Percentiles rank a stretch among this genome's conserved stretches.
Evolutionary conservation across 176 grass and related monocot species (phyloP).

Genomic region (Tuctoria greenei): DNA sequence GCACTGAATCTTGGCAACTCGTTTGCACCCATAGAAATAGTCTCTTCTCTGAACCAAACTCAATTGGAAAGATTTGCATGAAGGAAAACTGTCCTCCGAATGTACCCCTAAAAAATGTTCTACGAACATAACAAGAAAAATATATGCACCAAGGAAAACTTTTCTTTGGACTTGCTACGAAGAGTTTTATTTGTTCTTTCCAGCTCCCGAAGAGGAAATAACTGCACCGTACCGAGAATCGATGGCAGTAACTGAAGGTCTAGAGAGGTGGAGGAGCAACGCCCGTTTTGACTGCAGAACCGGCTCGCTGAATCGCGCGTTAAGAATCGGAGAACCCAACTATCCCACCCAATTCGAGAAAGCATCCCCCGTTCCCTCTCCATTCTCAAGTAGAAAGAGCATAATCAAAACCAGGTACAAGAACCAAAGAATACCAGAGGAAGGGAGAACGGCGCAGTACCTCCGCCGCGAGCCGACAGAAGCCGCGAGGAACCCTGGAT

Average conservation of each 20-base stretch:
- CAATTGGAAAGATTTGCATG: background rate
- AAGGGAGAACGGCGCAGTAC: conserved; percentile 17
- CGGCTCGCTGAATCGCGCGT: background rate
- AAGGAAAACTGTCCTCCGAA: background rate
- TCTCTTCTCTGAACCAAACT: background rate
- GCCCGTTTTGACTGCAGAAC: background rate
- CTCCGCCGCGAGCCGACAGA: background rate
- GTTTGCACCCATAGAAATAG: background rate
- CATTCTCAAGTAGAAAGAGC: background rate
- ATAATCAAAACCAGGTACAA: background rate
- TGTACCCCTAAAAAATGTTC: background rate
- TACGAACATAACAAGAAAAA: no score
- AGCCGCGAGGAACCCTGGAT: background rate
- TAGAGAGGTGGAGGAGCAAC: background rate
- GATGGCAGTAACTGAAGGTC: conserved; percentile 31
- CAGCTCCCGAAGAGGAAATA: background rate
- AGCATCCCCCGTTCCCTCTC: background rate
- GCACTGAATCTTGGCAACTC: conserved; percentile 1
- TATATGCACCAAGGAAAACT: no score
- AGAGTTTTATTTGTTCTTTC: background rate
- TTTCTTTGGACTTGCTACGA: background rate
- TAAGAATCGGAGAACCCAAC: background rate
- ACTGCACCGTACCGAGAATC: background rate
- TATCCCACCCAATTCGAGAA: background rate
- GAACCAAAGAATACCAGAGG: background rate